Evolutionary conservation across 1,284 basidiomycete species (phyloP), one percentile per base, ranked within the genome.

Genomic region (Veloporphyrellus conicus): DNA sequence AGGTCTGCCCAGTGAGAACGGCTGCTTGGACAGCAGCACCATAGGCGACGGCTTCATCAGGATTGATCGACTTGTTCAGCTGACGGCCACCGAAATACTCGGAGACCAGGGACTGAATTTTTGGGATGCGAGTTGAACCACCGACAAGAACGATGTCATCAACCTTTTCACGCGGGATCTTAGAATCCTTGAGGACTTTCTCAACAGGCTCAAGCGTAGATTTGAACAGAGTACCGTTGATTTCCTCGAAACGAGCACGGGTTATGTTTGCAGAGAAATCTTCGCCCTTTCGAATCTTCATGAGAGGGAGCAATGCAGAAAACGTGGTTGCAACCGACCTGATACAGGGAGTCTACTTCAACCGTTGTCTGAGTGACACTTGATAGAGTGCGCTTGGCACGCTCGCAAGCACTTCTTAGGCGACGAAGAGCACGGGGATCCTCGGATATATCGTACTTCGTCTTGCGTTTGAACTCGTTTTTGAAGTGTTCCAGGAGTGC

Each of bases 121-220:
- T 98, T 64, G 95, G 95, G 71, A 99, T 99, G 84, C 96, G 95
- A 60, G 96, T 99, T 48, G 96, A 99, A 61, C 96, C 94, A 79
- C 96, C 95, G 61, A 99, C 95, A 52, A 99, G 91, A 68, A 99
- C 96, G 60, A 99, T 98, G 64, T 99, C 95, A 69, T 99, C 90
- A 59, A 98, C 93, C 82, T 97, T 97, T 68, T 93, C 90, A 58
- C 89, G 87, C 60, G 91, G 73, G 73, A 99, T 95, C 83, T 98
- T 99, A 57, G 95, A 84, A 75, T 99, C 96, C 79, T 96, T 96
- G 68, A 99, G 81, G 52, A 99, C 95, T 77, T 96, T 96, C 76
- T 97, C 93, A 54, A 99, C 96, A 49, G 96, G 96, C 57, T 97
- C 95, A 53, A 99, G 76, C 55, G 95, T 99, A 38, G 92, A 93